These are phyloP conservation scores for Pulveroboletus sp. DNA, from an alignment of 768 basidiomycete genomes.

Conservation along the genomic window DNA sequence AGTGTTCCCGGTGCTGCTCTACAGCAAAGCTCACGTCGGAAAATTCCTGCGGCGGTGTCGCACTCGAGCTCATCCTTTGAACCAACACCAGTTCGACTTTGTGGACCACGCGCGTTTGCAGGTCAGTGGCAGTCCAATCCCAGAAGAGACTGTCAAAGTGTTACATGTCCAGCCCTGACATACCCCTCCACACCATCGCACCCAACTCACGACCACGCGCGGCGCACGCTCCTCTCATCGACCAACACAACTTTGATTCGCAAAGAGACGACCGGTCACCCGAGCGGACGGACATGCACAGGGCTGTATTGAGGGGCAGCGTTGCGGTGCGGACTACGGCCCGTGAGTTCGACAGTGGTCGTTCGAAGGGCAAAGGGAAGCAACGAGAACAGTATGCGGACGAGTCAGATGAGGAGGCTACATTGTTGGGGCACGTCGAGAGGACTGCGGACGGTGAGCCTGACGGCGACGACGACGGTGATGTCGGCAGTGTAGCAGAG, in stretches of 20 bases:
- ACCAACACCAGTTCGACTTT: background rate
- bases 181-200: constrained; percentile 61
- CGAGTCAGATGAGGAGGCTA: constrained; percentile 60
- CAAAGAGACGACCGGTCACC: constrained; percentile 17
- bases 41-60: background rate
- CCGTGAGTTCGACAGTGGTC: constrained; percentile 13
- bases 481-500: constrained; percentile 31
- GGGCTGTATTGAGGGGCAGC: constrained; percentile 30
- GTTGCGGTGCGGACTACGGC: constrained; percentile 26
- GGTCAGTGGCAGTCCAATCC: background rate
- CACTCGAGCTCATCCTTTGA: background rate
- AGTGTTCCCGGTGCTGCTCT: too few species aligned
- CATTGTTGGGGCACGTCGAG: constrained; percentile 37
- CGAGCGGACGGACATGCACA: constrained; percentile 23
- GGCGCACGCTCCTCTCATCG: constrained; percentile 42
- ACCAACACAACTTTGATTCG: constrained; percentile 24
- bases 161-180: constrained; percentile 48
- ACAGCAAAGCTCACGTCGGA: background rate
- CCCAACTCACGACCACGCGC: constrained; percentile 40
- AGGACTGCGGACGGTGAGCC: constrained; percentile 32
- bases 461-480: constrained; percentile 36
- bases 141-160: background rate
- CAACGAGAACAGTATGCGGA: constrained; percentile 55
- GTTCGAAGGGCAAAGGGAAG: constrained; percentile 35
- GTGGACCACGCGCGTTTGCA: constrained; percentile 2